Evolutionary conservation across 306 rosid genomes (phyloP).

Genomic region (Cucurbita argyrosperma): DNA sequence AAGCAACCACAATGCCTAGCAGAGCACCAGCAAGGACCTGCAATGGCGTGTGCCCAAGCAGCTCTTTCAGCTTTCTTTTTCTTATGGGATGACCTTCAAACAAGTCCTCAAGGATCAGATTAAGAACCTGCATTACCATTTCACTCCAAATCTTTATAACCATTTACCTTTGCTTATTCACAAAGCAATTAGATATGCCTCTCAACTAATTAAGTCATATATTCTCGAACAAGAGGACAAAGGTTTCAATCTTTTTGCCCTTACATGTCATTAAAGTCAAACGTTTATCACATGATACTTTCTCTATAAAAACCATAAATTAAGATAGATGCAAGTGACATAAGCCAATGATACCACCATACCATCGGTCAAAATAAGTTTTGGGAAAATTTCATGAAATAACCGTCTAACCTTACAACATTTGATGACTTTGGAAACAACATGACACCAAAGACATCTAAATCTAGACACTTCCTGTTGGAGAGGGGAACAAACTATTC

Average conservation of each 20-base stretch:
- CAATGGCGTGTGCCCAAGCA: slow-evolving; percentile 82
- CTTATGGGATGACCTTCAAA: slow-evolving; percentile 83
- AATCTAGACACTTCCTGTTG: not conserved
- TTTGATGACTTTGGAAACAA: not conserved
- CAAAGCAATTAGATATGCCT: not conserved
- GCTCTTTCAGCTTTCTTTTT: slow-evolving; percentile 81
- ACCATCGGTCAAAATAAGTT: not conserved
- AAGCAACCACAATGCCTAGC: slow-evolving; percentile 55
- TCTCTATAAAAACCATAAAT: not conserved
- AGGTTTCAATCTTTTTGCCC: no score
- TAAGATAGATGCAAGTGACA: not conserved
- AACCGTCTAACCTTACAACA: not conserved
- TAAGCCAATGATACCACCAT: not conserved
- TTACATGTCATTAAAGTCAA: no score
- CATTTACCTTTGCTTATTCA: not conserved
- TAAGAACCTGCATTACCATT: slow-evolving; percentile 48
- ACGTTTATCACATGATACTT: not conserved
- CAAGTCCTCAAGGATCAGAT: slow-evolving; percentile 73
- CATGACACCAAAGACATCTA: not conserved
- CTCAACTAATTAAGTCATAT: no score
- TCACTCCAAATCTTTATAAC: not conserved
- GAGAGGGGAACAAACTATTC: no score
- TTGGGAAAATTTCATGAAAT: not conserved
- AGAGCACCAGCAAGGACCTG: slow-evolving; percentile 84
- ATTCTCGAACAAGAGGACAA: no score